Base-by-base conservation (phyloP, 768 basidiomycete genomes). In the Podaxis sp. region DNA sequence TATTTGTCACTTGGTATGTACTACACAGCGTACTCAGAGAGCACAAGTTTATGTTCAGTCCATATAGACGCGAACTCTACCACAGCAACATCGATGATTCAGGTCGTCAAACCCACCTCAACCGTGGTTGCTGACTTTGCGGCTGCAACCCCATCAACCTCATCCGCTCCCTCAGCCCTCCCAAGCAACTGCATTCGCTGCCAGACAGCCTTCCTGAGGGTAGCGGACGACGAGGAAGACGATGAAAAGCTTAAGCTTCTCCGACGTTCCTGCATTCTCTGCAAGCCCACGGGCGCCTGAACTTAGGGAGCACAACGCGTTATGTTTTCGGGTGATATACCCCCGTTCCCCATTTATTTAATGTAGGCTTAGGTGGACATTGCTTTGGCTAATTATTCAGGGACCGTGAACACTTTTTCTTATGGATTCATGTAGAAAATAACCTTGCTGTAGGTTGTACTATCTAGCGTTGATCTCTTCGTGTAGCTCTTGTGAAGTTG, bases 131-230 rank as follows among this genome's bases (percentile, higher is more conserved):
- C n/a, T 19, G 52, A 9, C 6, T 13, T n/a, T 29, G 3, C 52
- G 27, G 33, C 19, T 4, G 19, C 43, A 19, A 3, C n/a, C 6
- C 17, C 43, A 19, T 43, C 41, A 46, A 19, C 33, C 25, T 22
- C 46, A 29, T 47, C 57, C n/a, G 27, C 57, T 33, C 36, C 29
- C 19, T 8, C 57, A 22, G 15, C 57, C 6, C n/a, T 37, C 47
- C 46, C 57, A 33, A 58, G 57, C 27, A 33, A 50, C 19, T 58
- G 57, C 36, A 36, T 58, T 5, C 57, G 57, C 24, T 58, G 57
- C 27, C 57, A 58, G 22, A 37, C 46, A 15, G 57, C 57, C 2
- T 58, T 58, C 24, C 57, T 58, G 46, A 46, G 57, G 36, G 43
- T 58, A n/a, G 25, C 57, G 0, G 57, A 49, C 22, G 57, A 49